phyloP scores from a whole-genome alignment of 345 rosid genomes.

The Syzygium jambos region DNA sequence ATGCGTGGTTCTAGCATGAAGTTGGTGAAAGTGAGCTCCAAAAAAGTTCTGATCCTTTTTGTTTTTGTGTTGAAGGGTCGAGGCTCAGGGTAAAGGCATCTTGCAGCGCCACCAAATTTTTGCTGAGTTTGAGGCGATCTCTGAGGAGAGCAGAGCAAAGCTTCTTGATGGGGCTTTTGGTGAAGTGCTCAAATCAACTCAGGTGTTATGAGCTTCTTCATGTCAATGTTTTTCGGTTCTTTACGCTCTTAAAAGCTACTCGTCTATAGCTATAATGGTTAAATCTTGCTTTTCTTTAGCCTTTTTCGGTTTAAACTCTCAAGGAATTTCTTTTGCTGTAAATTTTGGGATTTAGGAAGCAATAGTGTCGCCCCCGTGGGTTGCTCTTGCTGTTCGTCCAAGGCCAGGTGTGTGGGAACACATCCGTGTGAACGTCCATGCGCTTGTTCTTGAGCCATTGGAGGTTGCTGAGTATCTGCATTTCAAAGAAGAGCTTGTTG shows the following conservation, averaged over 20 bases:
- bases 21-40: not conserved
- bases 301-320: not conserved
- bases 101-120: conserved; percentile 63
- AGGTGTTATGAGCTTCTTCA: conserved; percentile 20
- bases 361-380: conserved; percentile 80
- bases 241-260: not conserved
- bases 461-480: conserved; percentile 66
- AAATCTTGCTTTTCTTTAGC: not conserved
- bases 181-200: conserved; percentile 57
- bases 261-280: not conserved
- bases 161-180: conserved; percentile 52
- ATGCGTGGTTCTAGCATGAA: not conserved
- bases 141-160: conserved; percentile 40
- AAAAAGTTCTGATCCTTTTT: not conserved
- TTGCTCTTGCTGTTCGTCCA: conserved; percentile 88
- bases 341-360: conserved; percentile 54
- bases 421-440: conserved; percentile 69
- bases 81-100: conserved; percentile 71
- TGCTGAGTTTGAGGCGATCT: conserved; percentile 64
- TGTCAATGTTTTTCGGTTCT: not conserved
- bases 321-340: conserved; percentile 31
- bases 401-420: conserved; percentile 99
- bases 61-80: conserved; percentile 33
- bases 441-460: conserved; percentile 75
- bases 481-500: conserved; percentile 92